Conservation (phyloP, 148 eudicot species). For the Spergularia bocconei region DNA sequence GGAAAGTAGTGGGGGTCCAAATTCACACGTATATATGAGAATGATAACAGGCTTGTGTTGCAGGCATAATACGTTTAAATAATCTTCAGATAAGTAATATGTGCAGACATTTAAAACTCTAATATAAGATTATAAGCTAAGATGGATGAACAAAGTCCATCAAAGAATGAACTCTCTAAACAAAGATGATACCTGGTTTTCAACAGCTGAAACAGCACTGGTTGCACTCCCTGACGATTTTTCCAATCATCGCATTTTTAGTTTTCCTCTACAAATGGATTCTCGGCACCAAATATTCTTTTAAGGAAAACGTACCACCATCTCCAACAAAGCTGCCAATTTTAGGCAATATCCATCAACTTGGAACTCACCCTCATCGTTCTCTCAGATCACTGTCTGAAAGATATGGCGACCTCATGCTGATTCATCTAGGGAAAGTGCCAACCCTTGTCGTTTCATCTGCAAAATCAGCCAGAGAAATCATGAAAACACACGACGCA, state of each 20-base stretch:
- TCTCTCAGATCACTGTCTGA: constrained; percentile 22
- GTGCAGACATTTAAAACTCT: constrained; percentile 5
- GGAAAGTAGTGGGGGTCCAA: not conserved
- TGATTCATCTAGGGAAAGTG: constrained; percentile 22
- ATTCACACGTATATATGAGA: not conserved
- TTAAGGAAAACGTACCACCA: constrained; percentile 24
- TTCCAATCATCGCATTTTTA: constrained; percentile 12
- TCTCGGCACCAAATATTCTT: not conserved
- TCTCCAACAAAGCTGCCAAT: constrained; percentile 32
- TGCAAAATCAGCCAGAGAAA: constrained; percentile 25
- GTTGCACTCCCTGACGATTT: constrained; percentile 3
- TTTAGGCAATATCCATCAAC: constrained; percentile 30
- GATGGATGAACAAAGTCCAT: not conserved
- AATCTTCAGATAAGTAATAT: not conserved
- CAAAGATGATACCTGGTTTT: constrained; percentile 19
- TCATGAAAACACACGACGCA: constrained; percentile 33
- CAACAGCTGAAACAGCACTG: not conserved
- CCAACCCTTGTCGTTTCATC: constrained; percentile 27
- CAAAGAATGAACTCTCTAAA: not conserved
- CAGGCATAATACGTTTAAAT: not conserved
- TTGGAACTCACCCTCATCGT: constrained; percentile 23
- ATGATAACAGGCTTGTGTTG: not conserved
- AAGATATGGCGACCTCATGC: constrained; percentile 28
- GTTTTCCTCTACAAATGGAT: constrained; percentile 27
- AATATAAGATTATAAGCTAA: not conserved